phyloP scores from a whole-genome alignment of 495 filamentous ascomycete genomes.

The Immersiella caudata region DNA sequence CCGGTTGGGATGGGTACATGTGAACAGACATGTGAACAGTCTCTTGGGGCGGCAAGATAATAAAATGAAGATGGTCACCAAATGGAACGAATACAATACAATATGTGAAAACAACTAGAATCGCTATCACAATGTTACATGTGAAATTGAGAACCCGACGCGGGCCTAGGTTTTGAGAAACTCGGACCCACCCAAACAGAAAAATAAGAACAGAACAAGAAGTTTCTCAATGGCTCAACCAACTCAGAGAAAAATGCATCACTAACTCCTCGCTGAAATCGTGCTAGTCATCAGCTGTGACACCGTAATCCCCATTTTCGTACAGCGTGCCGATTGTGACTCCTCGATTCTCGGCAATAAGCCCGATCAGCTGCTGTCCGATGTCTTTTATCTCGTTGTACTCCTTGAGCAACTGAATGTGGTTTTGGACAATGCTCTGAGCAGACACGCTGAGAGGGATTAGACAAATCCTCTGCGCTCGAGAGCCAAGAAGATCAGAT shows the following conservation, averaged over 20 bases:
- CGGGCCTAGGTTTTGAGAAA: too few species aligned
- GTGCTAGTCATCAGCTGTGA: conserved; percentile 24
- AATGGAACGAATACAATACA: neutral
- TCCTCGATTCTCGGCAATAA: conserved; percentile 72
- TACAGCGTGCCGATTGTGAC: conserved; percentile 65
- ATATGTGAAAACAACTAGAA: too few species aligned
- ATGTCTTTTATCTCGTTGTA: conserved; percentile 83
- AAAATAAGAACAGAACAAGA: too few species aligned
- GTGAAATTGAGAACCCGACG: too few species aligned
- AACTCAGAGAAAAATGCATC: too few species aligned
- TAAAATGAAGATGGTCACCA: neutral
- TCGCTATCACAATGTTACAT: too few species aligned
- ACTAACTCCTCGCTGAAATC: neutral
- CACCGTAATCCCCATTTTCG: conserved; percentile 49
- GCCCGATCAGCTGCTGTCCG: conserved; percentile 69
- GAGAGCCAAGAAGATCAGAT: too few species aligned
- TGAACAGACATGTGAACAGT: too few species aligned
- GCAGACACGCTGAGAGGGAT: neutral
- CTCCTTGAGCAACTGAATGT: conserved; percentile 69
- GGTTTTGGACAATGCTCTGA: conserved; percentile 51
- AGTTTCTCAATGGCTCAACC: too few species aligned
- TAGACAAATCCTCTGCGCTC: too few species aligned
- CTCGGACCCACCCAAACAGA: too few species aligned
- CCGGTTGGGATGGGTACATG: too few species aligned
- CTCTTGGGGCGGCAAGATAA: neutral